Evolutionary conservation across 73 alveolate species (phyloP), one percentile per base, ranked within the genome.

Genomic region (Vitrella brassicaformis): DNA sequence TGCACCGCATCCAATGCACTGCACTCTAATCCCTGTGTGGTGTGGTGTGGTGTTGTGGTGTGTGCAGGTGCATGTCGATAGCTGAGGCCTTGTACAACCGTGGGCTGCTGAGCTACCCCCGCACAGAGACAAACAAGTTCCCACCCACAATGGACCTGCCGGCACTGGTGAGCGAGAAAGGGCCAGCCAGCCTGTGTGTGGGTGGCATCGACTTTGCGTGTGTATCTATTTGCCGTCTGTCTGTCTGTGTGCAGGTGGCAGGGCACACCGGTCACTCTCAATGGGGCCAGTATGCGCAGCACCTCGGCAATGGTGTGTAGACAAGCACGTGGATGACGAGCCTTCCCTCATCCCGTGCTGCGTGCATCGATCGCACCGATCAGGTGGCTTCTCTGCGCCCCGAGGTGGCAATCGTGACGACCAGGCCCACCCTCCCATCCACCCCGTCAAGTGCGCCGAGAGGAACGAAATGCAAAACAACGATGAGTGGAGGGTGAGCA

Each of bases 341-440:
- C n/a, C n/a, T n/a, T n/a, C n/a, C n/a, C n/a, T n/a, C n/a, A n/a
- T n/a, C n/a, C n/a, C n/a, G n/a, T n/a, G n/a, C n/a, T n/a, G n/a
- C n/a, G n/a, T n/a, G n/a, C n/a, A n/a, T n/a, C n/a, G n/a, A n/a
- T n/a, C n/a, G n/a, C n/a, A n/a, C n/a, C n/a, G n/a, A n/a, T n/a
- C n/a, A n/a, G n/a, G n/a, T 19, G 71, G 79, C 29, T 88, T 89
- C 87, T 85, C 88, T 81, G 88, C 91, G 73, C 98, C 99, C 30
- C 85, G 93, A 71, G 77, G 78, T 46, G 99, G 99, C 19, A 88
- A 84, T 47, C 90, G 87, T 47, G 98, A 96, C 85, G 99, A 97
- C 85, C 90, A 95, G 72, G 99, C 99, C 1, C 99, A 97, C 86
- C 99, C 99, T 27, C 99, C 99, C 7, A 97, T 97, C 45, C 99